Percentiles rank a stretch among this genome's conserved stretches.
Evolutionary conservation across 2,329 filamentous ascomycete species (phyloP).

Genomic region (Neurospora sp.): DNA sequence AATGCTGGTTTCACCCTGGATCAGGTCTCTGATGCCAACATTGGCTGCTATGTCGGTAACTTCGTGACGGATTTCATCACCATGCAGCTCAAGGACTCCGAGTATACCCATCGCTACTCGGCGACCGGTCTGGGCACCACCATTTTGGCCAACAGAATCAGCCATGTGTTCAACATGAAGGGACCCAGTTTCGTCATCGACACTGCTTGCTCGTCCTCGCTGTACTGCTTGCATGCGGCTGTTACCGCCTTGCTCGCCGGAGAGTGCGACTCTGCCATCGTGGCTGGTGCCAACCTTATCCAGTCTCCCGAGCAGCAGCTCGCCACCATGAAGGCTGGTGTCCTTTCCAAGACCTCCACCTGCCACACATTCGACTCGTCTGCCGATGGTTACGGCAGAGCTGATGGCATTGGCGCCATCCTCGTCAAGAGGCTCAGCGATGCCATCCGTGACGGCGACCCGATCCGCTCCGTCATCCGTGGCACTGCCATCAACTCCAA

Average conservation of each 20-base stretch:
- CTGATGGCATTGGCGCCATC: constrained; percentile 9
- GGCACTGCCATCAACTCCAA: constrained; percentile 21
- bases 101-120: constrained; percentile 18
- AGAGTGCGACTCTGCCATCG: constrained; percentile 25
- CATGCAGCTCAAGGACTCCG: constrained; percentile 17
- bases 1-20: constrained; percentile 25
- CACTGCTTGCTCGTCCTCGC: constrained; percentile 28
- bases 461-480: constrained; percentile 20
- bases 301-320: constrained; percentile 20
- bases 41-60: constrained; percentile 22
- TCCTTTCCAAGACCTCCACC: constrained; percentile 23
- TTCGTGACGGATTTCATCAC: constrained; percentile 18
- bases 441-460: constrained; percentile 19
- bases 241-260: constrained; percentile 17
- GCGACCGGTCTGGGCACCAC: constrained; percentile 25
- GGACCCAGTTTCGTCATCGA: constrained; percentile 24
- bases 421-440: constrained; percentile 15
- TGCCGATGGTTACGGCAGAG: constrained; percentile 21
- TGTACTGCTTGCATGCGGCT: constrained; percentile 25
- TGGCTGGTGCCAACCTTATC: constrained; percentile 27
- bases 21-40: constrained; percentile 19
- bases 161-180: constrained; percentile 27
- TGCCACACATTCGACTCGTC: constrained; percentile 21
- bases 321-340: constrained; percentile 21
- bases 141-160: constrained; percentile 25